These are phyloP conservation scores for Fusarium sulawesiense DNA, from an alignment of 2,329 filamentous ascomycete genomes.

Conservation along the genomic window DNA sequence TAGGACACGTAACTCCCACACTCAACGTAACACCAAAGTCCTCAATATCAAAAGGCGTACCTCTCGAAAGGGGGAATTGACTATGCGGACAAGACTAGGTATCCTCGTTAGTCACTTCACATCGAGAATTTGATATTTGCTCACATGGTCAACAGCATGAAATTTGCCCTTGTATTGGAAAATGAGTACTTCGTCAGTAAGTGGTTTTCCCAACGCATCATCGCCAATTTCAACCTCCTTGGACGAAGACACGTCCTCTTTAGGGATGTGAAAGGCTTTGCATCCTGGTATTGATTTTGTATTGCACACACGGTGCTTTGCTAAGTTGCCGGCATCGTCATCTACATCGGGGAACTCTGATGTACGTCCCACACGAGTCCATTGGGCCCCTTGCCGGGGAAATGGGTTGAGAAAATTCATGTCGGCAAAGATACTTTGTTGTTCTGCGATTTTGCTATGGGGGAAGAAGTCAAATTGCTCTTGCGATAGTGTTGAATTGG, in stretches of 20 bases:
- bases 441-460: background rate
- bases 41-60: conserved; percentile 75
- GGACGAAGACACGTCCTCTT: conserved; percentile 51
- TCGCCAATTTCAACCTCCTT: conserved; percentile 52
- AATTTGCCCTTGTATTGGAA: conserved; percentile 72
- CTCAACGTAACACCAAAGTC: conserved; percentile 75
- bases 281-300: conserved; percentile 62
- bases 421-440: background rate
- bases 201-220: conserved; percentile 50
- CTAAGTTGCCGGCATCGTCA: conserved; percentile 53
- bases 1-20: conserved; percentile 73
- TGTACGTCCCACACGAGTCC: conserved; percentile 66
- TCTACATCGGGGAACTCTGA: conserved; percentile 68
- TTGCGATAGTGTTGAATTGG: background rate
- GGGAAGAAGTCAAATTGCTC: background rate
- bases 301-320: conserved; percentile 53
- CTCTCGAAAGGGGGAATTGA: conserved; percentile 72
- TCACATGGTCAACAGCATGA: conserved; percentile 76
- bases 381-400: conserved; percentile 46
- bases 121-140: conserved; percentile 37
- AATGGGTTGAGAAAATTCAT: conserved; percentile 44
- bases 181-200: conserved; percentile 72
- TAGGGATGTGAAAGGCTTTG: conserved; percentile 67
- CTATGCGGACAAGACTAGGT: conserved; percentile 73
- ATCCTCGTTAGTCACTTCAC: too few relatives aligned